A percentile compares a stretch with the other conserved stretches of the same genome.
Evolutionary conservation across 1,284 basidiomycete genomes (phyloP).

Genomic region (Coniferiporia sulphurascens): DNA sequence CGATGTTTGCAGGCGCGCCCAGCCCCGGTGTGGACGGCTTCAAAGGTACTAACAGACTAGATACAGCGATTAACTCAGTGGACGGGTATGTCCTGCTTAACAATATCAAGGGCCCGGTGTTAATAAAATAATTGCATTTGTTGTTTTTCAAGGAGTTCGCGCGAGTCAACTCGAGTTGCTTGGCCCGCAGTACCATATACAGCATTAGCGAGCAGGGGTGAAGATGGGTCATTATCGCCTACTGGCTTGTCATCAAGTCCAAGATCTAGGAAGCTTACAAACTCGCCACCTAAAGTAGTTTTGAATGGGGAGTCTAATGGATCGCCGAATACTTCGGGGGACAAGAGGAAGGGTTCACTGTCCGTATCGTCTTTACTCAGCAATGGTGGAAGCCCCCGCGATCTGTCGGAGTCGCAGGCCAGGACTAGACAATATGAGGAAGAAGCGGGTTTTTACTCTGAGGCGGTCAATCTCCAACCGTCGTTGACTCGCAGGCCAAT

Average conservation of each 20-base stretch:
- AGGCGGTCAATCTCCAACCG: conserved; percentile 28
- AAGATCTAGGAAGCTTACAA: conserved; percentile 21
- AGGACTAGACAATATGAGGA: conserved; percentile 49
- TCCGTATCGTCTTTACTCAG: conserved; percentile 30
- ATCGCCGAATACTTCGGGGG: not conserved
- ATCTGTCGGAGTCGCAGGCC: conserved; percentile 43
- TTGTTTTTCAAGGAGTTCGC: conserved; percentile 18
- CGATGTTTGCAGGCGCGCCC: conserved; percentile 16
- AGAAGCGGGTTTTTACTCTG: conserved; percentile 42
- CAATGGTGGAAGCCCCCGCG: conserved; percentile 23
- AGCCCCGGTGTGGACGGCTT: conserved; percentile 17
- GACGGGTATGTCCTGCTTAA: conserved; percentile 19
- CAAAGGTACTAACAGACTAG: conserved; percentile 1
- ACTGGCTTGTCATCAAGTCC: conserved; percentile 5
- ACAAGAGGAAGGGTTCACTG: conserved; percentile 12
- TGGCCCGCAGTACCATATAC: conserved; percentile 38
- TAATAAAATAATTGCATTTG: conserved; percentile 11
- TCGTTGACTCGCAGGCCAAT: conserved; percentile 23
- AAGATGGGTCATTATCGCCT: conserved; percentile 12
- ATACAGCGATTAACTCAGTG: conserved; percentile 1
- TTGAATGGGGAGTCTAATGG: conserved; percentile 45
- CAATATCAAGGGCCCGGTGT: conserved; percentile 11
- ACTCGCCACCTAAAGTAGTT: conserved; percentile 55
- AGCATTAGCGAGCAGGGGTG: conserved; percentile 23
- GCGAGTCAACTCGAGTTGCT: conserved; percentile 20